Base-by-base conservation (phyloP, 768 basidiomycete genomes). In the Leccinum olivaceopallidum region DNA sequence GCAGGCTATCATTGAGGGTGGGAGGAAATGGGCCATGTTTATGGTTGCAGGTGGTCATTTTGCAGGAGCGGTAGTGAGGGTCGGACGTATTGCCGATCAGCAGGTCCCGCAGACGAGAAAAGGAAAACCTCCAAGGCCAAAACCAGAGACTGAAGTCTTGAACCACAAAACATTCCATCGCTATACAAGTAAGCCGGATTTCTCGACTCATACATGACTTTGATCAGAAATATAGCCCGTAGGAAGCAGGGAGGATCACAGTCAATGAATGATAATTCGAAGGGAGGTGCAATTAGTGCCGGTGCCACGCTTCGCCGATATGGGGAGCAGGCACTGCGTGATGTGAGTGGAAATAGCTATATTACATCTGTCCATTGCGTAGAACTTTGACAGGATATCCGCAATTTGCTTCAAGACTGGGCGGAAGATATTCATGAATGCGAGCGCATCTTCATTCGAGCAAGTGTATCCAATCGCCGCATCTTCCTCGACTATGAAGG, bases 21-120 rank as follows among this genome's bases (percentile, higher is more conserved):
- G 87, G 16, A 80, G 94, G 42, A 89, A 84, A 60, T 96, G 95
- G 91, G 92, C 94, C 0, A 75, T 98, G 82, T 90, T 99, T 68
- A 97, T 98, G 94, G 86, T 90, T 44, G 97, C 97, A 0, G 95
- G 97, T 22, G 97, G 97, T 12, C 97, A 99, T 74, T 98, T 99
- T 76, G 97, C 97, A 14, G 97, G 96, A 26, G 89, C 94, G 58
- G 80, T 99, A 36, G 87, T 88, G 13, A 80, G 87, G 36, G 90
- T 94, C 28, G 84, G 87, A 74, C 75, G 79, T 61, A 61, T 81
- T 59, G 77, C 77, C 16, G 79, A 80, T 6, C 83, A 85, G 4
- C 75, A 75, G 56, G 67, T 74, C 56, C 72, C 79, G 62, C 74
- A 75, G 60, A 73, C 77, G 68, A 66, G 79, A 73, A 85, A 79